A percentile compares a stretch with the other conserved stretches of the same genome.
These are phyloP conservation scores for Naganishia albida DNA, from an alignment of 1,284 basidiomycete species.

Conservation along the genomic window DNA sequence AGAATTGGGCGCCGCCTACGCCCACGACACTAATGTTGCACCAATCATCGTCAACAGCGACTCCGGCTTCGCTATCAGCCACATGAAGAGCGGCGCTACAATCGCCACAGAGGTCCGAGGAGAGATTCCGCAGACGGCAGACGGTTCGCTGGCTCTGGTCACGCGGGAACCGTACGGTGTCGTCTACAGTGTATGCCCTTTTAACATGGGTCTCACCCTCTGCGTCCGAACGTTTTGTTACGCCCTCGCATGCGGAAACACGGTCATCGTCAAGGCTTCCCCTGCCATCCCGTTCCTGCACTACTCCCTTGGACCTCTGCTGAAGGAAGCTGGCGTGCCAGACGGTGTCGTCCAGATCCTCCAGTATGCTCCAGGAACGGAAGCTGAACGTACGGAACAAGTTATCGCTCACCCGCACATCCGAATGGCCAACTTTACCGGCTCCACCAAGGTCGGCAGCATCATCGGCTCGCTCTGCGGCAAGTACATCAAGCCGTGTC, in stretches of 20 bases:
- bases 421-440: constrained; percentile 53
- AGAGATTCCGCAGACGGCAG: constrained; percentile 31
- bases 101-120: constrained; percentile 32
- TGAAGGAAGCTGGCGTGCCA: constrained; percentile 31
- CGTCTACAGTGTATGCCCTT: constrained; percentile 22
- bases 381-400: constrained; percentile 24
- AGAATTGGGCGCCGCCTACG: constrained; percentile 27
- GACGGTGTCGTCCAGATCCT: constrained; percentile 28
- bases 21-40: constrained; percentile 28
- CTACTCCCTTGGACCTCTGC: constrained; percentile 25
- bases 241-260: constrained; percentile 67
- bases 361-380: constrained; percentile 29
- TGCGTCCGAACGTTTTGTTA: constrained; percentile 34
- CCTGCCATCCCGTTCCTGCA: constrained; percentile 28
- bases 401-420: constrained; percentile 28
- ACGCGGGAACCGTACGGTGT: constrained; percentile 32
- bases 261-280: constrained; percentile 60
- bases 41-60: constrained; percentile 17
- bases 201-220: constrained; percentile 32
- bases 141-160: constrained; percentile 30
- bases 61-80: constrained; percentile 17
- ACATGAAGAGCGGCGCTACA: constrained; percentile 30
- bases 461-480: constrained; percentile 51
- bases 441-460: constrained; percentile 55
- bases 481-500: constrained; percentile 54